Base-by-base conservation (phyloP, 2,329 filamentous ascomycete species). In the Monilinia polystroma region DNA sequence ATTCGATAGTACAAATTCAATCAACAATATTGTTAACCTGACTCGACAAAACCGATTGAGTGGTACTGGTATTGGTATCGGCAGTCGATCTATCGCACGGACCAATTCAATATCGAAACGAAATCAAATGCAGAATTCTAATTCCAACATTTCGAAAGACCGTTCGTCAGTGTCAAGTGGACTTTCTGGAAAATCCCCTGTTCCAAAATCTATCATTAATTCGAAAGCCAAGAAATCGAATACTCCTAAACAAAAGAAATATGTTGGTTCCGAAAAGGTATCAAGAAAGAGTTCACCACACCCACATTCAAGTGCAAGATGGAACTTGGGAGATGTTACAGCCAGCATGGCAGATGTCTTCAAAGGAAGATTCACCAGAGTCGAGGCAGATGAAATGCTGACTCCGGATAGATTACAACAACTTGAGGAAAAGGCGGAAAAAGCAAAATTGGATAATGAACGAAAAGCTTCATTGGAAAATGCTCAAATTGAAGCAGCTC, bases 331-430 rank as follows among this genome's bases (percentile, higher is more conserved):
- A 0, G 85, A 85, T 18, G 74, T 87, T 41, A 80, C 84, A 0
- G 83, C 85, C 63, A 86, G 85, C 69, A 79, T 88, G 71, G 80
- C 82, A n/a, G 85, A 85, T 41, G 77, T 86, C 14, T 80, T 88
- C 67, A 83, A 79, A 53, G 81, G 82, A 23, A 83, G 82, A 56
- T 86, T 88, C 73, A 80, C 80, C 57, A 79, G 84, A 64, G 26
- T 66, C 7, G 84, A 88, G 68, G 85, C 81, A 0, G 83, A 87
- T 63, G 85, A 88, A 76, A 85, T 87, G 78, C 75, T 87, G 16
- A 83, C 84, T 14, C 81, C 84, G 23, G 79, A 80, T 45, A 81
- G 81, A 49, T 77, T 87, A 32, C 80, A 84, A 70, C 76, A 77
- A 29, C 66, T 77, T 20, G 64, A 71, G 70, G 68, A 71, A 58